Conservation (phyloP, 192 early-diverging fungal species). For the Mortierella alpina region DNA sequence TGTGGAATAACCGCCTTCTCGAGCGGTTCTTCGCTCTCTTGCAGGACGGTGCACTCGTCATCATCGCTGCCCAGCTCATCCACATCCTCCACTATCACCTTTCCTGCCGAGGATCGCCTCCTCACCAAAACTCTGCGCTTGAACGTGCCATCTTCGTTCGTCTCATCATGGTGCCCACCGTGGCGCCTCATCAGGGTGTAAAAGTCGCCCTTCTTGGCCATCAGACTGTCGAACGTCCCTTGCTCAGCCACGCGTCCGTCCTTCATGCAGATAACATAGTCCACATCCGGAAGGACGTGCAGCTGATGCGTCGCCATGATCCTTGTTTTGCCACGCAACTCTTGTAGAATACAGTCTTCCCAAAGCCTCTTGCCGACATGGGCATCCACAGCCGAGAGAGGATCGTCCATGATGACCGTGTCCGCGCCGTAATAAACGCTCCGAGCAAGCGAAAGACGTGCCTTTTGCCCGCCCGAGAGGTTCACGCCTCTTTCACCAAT, state of each 20-base stretch:
- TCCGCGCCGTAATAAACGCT: slow-evolving; percentile 80
- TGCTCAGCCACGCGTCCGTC: slow-evolving; percentile 77
- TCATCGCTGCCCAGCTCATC: slow-evolving; percentile 12
- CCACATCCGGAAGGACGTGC: slow-evolving; percentile 74
- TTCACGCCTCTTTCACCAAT: slow-evolving; percentile 88
- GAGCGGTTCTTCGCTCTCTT: slow-evolving; percentile 9
- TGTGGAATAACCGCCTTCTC: slow-evolving; percentile 3
- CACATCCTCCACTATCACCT: not conserved
- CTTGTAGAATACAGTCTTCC: slow-evolving; percentile 41
- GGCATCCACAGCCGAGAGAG: slow-evolving; percentile 90
- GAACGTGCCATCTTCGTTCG: slow-evolving; percentile 9
- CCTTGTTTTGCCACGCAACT: slow-evolving; percentile 74
- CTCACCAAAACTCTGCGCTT: slow-evolving; percentile 1
- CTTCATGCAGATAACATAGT: slow-evolving; percentile 77
- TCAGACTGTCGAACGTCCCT: slow-evolving; percentile 74
- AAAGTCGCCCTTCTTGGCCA: slow-evolving; percentile 68
- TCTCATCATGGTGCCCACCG: slow-evolving; percentile 58
- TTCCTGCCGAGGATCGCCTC: slow-evolving; percentile 3
- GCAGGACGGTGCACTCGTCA: slow-evolving; percentile 33
- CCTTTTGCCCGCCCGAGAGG: slow-evolving; percentile 92
- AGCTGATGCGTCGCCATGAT: slow-evolving; percentile 88
- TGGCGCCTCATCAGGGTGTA: slow-evolving; percentile 76
- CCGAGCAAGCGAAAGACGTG: slow-evolving; percentile 85
- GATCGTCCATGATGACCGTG: slow-evolving; percentile 85
- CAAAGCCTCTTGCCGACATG: slow-evolving; percentile 65